Evolutionary conservation across 352 stramenopile genomes (phyloP).

Genomic region (Elongisporangium undulatum): DNA sequence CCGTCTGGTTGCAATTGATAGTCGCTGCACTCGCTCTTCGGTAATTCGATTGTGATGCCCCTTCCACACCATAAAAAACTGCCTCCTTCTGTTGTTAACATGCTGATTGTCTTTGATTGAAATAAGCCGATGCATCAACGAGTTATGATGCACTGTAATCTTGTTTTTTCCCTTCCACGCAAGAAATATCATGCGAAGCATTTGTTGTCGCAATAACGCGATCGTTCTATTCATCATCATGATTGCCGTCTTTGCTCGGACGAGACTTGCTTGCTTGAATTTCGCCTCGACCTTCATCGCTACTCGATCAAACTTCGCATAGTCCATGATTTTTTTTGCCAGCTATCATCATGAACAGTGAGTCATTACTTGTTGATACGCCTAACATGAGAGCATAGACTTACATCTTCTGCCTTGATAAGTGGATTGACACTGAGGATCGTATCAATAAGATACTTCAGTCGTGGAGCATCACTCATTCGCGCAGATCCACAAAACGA

Average conservation of each 20-base stretch:
- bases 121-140: constrained; percentile 56
- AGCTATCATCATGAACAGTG: constrained; percentile 23
- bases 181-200: constrained; percentile 70
- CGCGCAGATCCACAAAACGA: constrained; percentile 66
- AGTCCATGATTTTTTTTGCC: constrained; percentile 67
- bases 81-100: constrained; percentile 30
- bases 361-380: background rate
- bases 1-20: constrained; percentile 44
- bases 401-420: constrained; percentile 51
- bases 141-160: constrained; percentile 31
- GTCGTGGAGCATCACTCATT: constrained; percentile 62
- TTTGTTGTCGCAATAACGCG: constrained; percentile 43
- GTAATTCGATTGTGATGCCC: constrained; percentile 39
- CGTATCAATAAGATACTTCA: constrained; percentile 81
- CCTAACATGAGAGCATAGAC: background rate
- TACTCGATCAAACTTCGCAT: constrained; percentile 73
- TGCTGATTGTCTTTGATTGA: constrained; percentile 63
- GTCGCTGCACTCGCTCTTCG: constrained; percentile 62
- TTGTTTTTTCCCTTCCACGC: constrained; percentile 75
- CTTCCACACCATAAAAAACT: constrained; percentile 58
- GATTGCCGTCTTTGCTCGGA: constrained; percentile 66
- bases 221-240: constrained; percentile 83
- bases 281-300: constrained; percentile 68
- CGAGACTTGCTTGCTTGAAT: constrained; percentile 76
- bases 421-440: constrained; percentile 63